A percentile compares a stretch with the other conserved stretches of the same genome.
These are phyloP conservation scores for Metschnikowia lachancei DNA, from an alignment of 805 yeast genomes.

Conservation along the genomic window DNA sequence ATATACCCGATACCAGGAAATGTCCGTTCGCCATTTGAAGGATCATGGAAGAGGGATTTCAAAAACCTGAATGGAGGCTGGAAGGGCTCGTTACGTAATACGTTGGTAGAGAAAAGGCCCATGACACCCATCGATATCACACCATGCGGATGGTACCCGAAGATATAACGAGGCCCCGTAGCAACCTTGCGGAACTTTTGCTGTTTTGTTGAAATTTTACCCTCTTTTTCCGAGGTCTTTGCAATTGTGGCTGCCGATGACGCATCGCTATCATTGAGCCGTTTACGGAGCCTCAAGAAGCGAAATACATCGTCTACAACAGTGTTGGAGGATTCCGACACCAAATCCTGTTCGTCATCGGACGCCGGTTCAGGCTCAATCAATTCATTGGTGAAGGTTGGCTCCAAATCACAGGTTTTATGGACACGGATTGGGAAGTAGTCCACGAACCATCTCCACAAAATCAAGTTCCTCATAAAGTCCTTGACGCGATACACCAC, in stretches of 20 bases:
- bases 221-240: background rate
- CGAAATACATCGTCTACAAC: slow-evolving; percentile 36
- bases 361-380: slow-evolving; percentile 25
- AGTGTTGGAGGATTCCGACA: slow-evolving; percentile 38
- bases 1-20: slow-evolving; percentile 82
- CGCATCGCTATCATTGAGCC: slow-evolving; percentile 33
- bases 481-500: slow-evolving; percentile 55
- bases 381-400: slow-evolving; percentile 55
- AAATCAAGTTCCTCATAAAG: slow-evolving; percentile 50
- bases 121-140: slow-evolving; percentile 89
- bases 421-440: slow-evolving; percentile 79
- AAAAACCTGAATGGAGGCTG: slow-evolving; percentile 34
- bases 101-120: slow-evolving; percentile 71
- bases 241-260: background rate
- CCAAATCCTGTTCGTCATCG: slow-evolving; percentile 43
- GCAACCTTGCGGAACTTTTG: slow-evolving; percentile 29
- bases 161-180: slow-evolving; percentile 74
- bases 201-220: background rate
- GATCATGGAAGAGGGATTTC: slow-evolving; percentile 51
- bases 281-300: slow-evolving; percentile 35
- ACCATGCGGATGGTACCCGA: slow-evolving; percentile 96
- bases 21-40: slow-evolving; percentile 59
- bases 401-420: slow-evolving; percentile 66
- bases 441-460: slow-evolving; percentile 71
- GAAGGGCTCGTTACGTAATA: slow-evolving; percentile 42